phyloP scores from a whole-genome alignment of 2,329 filamentous ascomycete species.

The Coleophoma crateriformis region DNA sequence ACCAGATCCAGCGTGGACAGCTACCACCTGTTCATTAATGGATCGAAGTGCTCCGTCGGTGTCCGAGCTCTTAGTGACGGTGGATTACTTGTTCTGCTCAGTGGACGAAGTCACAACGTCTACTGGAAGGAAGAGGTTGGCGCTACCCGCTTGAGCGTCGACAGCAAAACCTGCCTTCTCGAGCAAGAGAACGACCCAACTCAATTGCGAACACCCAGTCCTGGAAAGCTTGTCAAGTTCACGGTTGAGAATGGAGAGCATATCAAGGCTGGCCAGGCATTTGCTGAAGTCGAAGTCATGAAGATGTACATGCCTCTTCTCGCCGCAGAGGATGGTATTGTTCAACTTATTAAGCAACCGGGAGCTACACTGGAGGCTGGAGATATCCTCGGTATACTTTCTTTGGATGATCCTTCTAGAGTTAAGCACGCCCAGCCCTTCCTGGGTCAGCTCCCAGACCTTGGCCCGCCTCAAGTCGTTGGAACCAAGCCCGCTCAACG shows the following conservation, averaged over 20 bases:
- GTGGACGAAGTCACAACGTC: constrained; percentile 91
- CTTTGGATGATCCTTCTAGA: constrained; percentile 88
- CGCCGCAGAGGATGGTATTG: constrained; percentile 89
- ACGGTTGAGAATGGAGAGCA: constrained; percentile 93
- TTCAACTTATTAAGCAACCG: constrained; percentile 98
- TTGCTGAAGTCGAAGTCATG: constrained; percentile 98
- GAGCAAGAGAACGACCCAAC: constrained; percentile 99
- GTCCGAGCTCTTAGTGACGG: constrained; percentile 91
- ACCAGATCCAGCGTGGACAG: constrained; percentile 88
- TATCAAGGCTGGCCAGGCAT: constrained; percentile 85
- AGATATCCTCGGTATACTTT: constrained; percentile 95
- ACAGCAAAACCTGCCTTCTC: constrained; percentile 95
- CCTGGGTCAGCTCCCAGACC: constrained; percentile 80
- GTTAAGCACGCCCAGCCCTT: constrained; percentile 97
- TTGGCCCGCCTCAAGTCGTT: constrained; percentile 80
- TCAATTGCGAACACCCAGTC: constrained; percentile 88
- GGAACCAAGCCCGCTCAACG: constrained; percentile 89
- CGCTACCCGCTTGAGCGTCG: constrained; percentile 89
- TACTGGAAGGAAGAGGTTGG: constrained; percentile 99
- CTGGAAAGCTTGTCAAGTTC: constrained; percentile 97
- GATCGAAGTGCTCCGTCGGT: constrained; percentile 90
- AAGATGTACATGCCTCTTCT: constrained; percentile 99
- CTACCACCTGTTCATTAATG: constrained; percentile 98
- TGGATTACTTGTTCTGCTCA: constrained; percentile 83
- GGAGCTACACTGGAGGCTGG: constrained; percentile 96